These are phyloP conservation scores for Chondrostereum purpureum DNA, from an alignment of 1,284 basidiomycete species.

Conservation along the genomic window DNA sequence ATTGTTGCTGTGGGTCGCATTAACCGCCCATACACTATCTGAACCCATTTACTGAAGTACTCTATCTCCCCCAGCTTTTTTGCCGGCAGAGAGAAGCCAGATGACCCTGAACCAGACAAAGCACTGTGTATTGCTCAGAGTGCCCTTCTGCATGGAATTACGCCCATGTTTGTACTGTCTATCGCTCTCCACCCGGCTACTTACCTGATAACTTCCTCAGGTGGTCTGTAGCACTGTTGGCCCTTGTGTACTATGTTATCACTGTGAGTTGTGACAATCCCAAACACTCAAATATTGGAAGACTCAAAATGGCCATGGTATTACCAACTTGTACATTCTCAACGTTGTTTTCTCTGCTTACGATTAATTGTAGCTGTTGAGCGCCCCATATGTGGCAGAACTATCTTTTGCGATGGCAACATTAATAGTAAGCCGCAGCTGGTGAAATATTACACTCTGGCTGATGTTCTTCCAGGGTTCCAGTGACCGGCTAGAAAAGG, in stretches of 20 bases:
- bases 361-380: slow-evolving; percentile 23
- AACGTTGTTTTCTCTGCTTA: neutral
- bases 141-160: slow-evolving; percentile 34
- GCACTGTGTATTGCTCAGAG: slow-evolving; percentile 39
- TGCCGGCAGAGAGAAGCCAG: slow-evolving; percentile 25
- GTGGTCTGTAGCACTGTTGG: slow-evolving; percentile 32
- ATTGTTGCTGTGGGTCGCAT: slow-evolving; percentile 29
- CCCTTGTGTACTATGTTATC: slow-evolving; percentile 29
- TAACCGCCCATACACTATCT: neutral
- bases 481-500: slow-evolving; percentile 20
- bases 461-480: slow-evolving; percentile 17
- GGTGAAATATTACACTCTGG: neutral
- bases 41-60: neutral
- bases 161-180: slow-evolving; percentile 35
- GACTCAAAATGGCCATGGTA: slow-evolving; percentile 18
- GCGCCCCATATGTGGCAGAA: slow-evolving; percentile 27
- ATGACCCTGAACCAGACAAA: slow-evolving; percentile 32
- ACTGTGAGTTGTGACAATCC: slow-evolving; percentile 18
- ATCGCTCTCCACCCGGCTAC: neutral
- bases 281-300: slow-evolving; percentile 11
- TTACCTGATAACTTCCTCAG: slow-evolving; percentile 17
- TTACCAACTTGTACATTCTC: slow-evolving; percentile 9
- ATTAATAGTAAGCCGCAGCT: slow-evolving; percentile 19
- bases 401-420: slow-evolving; percentile 23
- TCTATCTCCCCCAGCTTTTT: slow-evolving; percentile 27